A percentile compares a stretch with the other conserved stretches of the same genome.
These are phyloP conservation scores for Cadophora luteo-olivacea DNA, from an alignment of 2,329 filamentous ascomycete species.

Conservation along the genomic window DNA sequence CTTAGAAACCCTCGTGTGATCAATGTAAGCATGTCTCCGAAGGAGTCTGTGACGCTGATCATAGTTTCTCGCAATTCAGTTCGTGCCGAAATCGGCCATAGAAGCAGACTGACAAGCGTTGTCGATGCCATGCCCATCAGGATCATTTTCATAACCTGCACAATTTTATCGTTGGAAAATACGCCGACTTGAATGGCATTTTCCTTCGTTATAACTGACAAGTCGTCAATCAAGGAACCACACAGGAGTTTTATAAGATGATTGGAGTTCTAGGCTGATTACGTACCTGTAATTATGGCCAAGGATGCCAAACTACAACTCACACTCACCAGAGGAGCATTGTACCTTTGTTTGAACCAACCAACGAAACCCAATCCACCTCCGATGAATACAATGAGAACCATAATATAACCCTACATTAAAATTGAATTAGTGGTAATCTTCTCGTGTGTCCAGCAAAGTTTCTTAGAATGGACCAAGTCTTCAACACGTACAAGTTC, in stretches of 20 bases:
- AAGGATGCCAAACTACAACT: constrained; percentile 86
- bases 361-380: constrained; percentile 87
- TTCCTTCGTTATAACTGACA: constrained; percentile 80
- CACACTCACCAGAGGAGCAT: constrained; percentile 81
- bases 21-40: constrained; percentile 81
- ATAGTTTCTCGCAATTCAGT: constrained; percentile 76
- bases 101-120: constrained; percentile 74
- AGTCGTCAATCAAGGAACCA: neutral
- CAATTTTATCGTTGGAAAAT: constrained; percentile 81
- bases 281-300: constrained; percentile 74
- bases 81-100: constrained; percentile 82
- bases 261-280: neutral
- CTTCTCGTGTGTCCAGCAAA: neutral
- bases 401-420: constrained; percentile 70
- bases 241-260: neutral
- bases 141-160: constrained; percentile 83
- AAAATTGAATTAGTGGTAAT: neutral
- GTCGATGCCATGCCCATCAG: constrained; percentile 77
- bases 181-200: constrained; percentile 83
- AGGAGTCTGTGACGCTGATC: constrained; percentile 73
- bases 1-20: constrained; percentile 86
- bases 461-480: neutral
- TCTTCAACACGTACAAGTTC: constrained; percentile 50
- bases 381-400: constrained; percentile 84
- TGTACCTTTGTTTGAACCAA: constrained; percentile 83